These are phyloP conservation scores for Scopulariopsis brevicaulis DNA, from an alignment of 2,329 filamentous ascomycete genomes.

Conservation along the genomic window DNA sequence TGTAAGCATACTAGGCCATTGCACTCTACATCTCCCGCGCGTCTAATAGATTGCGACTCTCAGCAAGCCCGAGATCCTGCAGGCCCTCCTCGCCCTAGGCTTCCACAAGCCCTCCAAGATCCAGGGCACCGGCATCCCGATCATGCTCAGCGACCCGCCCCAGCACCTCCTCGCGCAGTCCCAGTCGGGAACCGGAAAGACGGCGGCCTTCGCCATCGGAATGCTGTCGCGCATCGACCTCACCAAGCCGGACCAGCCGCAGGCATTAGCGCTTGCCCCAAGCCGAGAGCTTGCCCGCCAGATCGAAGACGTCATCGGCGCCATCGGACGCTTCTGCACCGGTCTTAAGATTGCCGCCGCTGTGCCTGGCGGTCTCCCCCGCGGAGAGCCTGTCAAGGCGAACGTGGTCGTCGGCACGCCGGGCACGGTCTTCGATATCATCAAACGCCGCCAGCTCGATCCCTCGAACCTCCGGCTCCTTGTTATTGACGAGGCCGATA, in stretches of 20 bases:
- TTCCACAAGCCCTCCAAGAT: conserved; percentile 97
- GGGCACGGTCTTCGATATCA: conserved; percentile 81
- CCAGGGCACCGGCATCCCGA: conserved; percentile 84
- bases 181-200: conserved; percentile 98
- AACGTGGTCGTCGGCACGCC: conserved; percentile 88
- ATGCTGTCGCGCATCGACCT: conserved; percentile 81
- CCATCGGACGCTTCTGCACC: conserved; percentile 76
- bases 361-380: conserved; percentile 65
- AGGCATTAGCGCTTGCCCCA: conserved; percentile 81
- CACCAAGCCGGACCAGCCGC: conserved; percentile 53
- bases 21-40: neutral
- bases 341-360: conserved; percentile 69
- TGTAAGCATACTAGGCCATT: conserved; percentile 45
- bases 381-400: conserved; percentile 57
- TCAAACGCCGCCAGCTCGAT: conserved; percentile 67
- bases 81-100: conserved; percentile 69
- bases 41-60: neutral
- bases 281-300: conserved; percentile 92
- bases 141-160: conserved; percentile 79
- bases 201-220: conserved; percentile 89
- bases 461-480: conserved; percentile 63
- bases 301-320: conserved; percentile 73
- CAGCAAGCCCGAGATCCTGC: conserved; percentile 47
- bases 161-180: conserved; percentile 95
- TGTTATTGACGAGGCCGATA: conserved; percentile 94